phyloP scores from a whole-genome alignment of 306 rosid genomes.

The Gynostemma pentaphyllum region DNA sequence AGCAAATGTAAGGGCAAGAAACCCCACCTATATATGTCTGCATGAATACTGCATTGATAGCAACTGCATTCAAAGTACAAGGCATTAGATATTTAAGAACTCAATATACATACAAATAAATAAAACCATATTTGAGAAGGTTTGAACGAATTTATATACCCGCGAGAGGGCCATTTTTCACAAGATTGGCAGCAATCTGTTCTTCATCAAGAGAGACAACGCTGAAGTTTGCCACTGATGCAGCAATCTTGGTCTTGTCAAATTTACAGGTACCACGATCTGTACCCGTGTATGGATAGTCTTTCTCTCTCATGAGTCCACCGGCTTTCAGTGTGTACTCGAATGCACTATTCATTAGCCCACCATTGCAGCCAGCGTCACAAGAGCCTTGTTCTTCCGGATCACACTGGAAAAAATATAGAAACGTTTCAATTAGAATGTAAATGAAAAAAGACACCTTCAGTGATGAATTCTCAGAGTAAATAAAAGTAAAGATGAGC shows the following conservation, averaged over 20 bases:
- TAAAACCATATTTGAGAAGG: not conserved
- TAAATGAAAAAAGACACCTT: not conserved
- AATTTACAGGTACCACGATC: slow-evolving; percentile 75
- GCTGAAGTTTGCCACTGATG: slow-evolving; percentile 85
- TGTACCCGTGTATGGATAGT: slow-evolving; percentile 83
- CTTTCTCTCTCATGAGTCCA: slow-evolving; percentile 83
- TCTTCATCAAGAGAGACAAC: slow-evolving; percentile 79
- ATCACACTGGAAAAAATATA: slow-evolving; percentile 58
- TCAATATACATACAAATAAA: not conserved
- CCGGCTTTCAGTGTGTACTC: slow-evolving; percentile 87
- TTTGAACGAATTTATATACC: slow-evolving; percentile 16
- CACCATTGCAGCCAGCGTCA: slow-evolving; percentile 84
- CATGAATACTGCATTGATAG: slow-evolving; percentile 89
- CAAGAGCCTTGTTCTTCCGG: slow-evolving; percentile 82
- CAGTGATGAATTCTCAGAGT: not conserved
- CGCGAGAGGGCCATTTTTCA: slow-evolving; percentile 94
- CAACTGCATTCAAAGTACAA: slow-evolving; percentile 67
- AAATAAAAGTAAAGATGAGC: not conserved
- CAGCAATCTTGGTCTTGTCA: slow-evolving; percentile 62
- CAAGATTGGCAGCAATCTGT: slow-evolving; percentile 90
- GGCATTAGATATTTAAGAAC: not conserved
- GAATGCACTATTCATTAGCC: slow-evolving; percentile 95
- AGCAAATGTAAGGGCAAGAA: slow-evolving; percentile 90
- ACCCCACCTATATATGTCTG: slow-evolving; percentile 89
- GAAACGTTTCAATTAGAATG: not conserved